Conservation (phyloP, 495 filamentous ascomycete species). For the Hypoxylon lienhwacheense region DNA sequence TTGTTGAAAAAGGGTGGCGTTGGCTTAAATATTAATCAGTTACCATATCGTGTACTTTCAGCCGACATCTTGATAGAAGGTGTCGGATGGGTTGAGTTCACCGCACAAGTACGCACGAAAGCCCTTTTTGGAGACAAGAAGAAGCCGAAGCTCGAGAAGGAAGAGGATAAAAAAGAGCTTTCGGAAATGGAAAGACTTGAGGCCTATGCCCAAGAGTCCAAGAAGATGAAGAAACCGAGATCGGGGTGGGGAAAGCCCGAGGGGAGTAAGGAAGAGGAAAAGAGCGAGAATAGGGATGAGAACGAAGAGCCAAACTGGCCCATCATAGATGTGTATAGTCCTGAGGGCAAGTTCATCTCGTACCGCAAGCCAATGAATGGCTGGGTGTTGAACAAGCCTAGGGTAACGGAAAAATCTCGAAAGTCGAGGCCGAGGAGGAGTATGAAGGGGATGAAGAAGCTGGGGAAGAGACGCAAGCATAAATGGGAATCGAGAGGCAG, state of each 20-base stretch:
- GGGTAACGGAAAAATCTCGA: conserved; percentile 22
- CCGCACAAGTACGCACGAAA: conserved; percentile 71
- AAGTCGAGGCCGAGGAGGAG: conserved; percentile 53
- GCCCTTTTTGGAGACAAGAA: conserved; percentile 33
- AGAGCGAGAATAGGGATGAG: conserved; percentile 3
- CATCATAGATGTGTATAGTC: conserved; percentile 80
- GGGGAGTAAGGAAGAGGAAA: no score
- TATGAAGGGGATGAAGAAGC: conserved; percentile 63
- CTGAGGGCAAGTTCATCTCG: conserved; percentile 76
- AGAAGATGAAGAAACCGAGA: no score
- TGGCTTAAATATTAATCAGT: conserved; percentile 54
- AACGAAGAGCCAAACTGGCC: conserved; percentile 53
- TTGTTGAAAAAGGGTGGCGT: conserved; percentile 56
- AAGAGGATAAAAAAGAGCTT: conserved; percentile 19
- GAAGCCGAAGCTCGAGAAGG: conserved; percentile 13
- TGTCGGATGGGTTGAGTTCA: conserved; percentile 90
- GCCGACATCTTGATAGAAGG: conserved; percentile 89
- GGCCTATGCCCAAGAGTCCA: conserved; percentile 16
- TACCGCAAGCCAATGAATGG: conserved; percentile 71
- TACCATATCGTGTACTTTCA: conserved; percentile 78
- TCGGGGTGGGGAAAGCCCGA: no score
- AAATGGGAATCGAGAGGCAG: no score
- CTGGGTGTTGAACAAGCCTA: conserved; percentile 56
- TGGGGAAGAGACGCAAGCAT: conserved; percentile 42
- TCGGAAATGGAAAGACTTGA: conserved; percentile 29